A percentile compares a stretch with the other conserved stretches of the same genome.
Conservation (phyloP, 768 basidiomycete genomes). For the Kwoniella dendrophila region DNA sequence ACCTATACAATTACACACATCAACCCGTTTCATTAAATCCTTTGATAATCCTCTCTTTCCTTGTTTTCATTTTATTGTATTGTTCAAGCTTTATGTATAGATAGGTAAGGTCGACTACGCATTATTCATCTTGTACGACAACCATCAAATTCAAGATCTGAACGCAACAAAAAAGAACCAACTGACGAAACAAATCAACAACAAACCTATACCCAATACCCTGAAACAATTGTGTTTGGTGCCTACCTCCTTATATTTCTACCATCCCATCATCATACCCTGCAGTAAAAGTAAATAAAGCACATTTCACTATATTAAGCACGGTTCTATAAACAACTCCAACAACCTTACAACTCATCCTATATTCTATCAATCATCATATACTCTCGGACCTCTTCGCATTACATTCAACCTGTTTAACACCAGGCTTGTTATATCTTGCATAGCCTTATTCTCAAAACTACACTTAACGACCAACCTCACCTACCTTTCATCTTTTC, state of each 20-base stretch:
- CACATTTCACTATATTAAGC: background rate
- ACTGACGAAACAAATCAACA: background rate
- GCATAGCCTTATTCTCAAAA: conserved; percentile 8
- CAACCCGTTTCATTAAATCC: no score
- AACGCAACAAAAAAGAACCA: background rate
- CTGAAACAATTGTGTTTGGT: conserved; percentile 6
- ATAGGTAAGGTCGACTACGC: background rate
- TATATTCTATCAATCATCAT: background rate
- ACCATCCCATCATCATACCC: background rate
- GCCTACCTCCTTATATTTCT: conserved; percentile 3
- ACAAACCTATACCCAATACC: background rate
- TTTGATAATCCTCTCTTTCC: no score
- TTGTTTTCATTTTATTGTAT: no score
- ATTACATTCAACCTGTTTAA: background rate
- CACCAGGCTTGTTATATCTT: conserved; percentile 10
- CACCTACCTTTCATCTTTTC: background rate
- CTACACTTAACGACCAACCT: conserved; percentile 5
- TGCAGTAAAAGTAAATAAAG: no score
- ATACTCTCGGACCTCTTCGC: conserved; percentile 10
- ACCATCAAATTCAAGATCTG: background rate
- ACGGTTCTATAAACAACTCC: conserved; percentile 4
- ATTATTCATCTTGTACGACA: background rate
- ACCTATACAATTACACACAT: no score
- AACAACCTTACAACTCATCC: background rate
- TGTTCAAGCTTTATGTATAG: background rate